phyloP scores from a whole-genome alignment of 2,329 filamentous ascomycete genomes.

The Dryadomyces quercus-mongolicae region DNA sequence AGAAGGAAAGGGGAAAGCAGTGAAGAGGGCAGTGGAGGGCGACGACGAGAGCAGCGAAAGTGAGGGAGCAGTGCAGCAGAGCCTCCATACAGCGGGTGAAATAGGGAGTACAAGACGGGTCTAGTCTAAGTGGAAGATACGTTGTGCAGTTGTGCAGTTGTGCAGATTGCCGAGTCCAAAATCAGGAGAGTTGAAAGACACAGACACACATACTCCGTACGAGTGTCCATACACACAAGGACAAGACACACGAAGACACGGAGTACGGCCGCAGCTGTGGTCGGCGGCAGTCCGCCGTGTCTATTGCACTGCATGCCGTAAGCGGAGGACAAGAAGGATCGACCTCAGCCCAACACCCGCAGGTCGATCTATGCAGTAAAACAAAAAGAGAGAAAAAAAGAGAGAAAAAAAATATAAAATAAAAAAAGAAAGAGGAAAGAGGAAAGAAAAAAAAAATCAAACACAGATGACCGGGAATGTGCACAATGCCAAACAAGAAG shows the following conservation, averaged over 20 bases:
- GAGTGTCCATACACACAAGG: no score
- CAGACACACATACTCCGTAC: no score
- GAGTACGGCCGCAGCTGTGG: no score
- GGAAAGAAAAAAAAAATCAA: neutral
- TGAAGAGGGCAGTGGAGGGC: neutral
- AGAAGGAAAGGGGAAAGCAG: neutral
- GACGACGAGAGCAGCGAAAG: neutral
- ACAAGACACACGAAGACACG: no score
- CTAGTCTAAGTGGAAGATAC: no score
- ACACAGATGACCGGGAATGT: neutral
- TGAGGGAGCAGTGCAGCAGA: no score
- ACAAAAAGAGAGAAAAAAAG: neutral
- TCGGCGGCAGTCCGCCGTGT: neutral
- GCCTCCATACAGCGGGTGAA: neutral
- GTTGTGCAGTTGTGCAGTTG: no score
- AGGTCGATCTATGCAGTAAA: neutral
- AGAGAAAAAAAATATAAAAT: neutral
- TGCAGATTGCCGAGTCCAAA: no score
- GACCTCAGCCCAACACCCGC: neutral
- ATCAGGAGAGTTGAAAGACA: no score
- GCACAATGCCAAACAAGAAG: neutral
- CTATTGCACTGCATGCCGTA: neutral
- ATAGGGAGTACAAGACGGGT: neutral
- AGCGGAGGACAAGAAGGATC: neutral
- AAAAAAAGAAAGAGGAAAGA: neutral